A percentile compares a stretch with the other conserved stretches of the same genome.
These are phyloP conservation scores for Penicillium sp. DNA, from an alignment of 2,329 filamentous ascomycete genomes.

Conservation along the genomic window DNA sequence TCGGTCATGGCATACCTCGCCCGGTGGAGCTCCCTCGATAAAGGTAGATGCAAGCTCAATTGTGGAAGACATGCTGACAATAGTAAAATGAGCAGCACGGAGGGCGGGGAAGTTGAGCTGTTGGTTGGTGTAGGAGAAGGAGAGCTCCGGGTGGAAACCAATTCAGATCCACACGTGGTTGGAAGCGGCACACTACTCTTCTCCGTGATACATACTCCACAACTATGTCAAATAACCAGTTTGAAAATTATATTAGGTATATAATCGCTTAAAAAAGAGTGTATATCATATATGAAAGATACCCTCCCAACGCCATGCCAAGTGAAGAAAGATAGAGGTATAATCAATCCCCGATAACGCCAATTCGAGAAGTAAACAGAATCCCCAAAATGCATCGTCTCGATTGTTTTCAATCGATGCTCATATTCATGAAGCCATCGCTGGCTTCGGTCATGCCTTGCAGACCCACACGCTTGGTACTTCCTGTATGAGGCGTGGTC, in stretches of 20 bases:
- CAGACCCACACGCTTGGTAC: slow-evolving; percentile 62
- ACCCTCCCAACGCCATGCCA: slow-evolving; percentile 13
- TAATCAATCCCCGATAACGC: not conserved
- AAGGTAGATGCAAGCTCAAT: slow-evolving; percentile 71
- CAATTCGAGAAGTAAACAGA: not conserved
- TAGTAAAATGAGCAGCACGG: not conserved
- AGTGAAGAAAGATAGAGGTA: not conserved
- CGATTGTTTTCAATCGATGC: slow-evolving; percentile 62
- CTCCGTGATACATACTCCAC: not conserved
- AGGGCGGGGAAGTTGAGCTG: not conserved
- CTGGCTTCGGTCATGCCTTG: slow-evolving; percentile 96
- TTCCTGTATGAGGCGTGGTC: slow-evolving; percentile 43
- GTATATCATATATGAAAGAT: slow-evolving; percentile 1
- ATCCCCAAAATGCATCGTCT: not conserved
- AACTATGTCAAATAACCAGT: not conserved
- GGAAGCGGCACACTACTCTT: not conserved
- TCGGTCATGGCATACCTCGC: slow-evolving; percentile 63
- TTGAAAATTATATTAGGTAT: slow-evolving; percentile 7
- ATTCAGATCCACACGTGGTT: slow-evolving; percentile 22
- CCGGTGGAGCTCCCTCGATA: slow-evolving; percentile 87
- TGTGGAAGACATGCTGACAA: slow-evolving; percentile 40
- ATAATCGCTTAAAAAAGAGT: slow-evolving; percentile 6
- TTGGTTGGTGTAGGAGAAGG: slow-evolving; percentile 12
- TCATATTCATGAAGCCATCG: slow-evolving; percentile 94
- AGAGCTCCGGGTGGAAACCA: slow-evolving; percentile 20